Percentiles rank a stretch among this genome's conserved stretches.
phyloP scores from a whole-genome alignment of 1,284 basidiomycete species.

The Boletus sp. region DNA sequence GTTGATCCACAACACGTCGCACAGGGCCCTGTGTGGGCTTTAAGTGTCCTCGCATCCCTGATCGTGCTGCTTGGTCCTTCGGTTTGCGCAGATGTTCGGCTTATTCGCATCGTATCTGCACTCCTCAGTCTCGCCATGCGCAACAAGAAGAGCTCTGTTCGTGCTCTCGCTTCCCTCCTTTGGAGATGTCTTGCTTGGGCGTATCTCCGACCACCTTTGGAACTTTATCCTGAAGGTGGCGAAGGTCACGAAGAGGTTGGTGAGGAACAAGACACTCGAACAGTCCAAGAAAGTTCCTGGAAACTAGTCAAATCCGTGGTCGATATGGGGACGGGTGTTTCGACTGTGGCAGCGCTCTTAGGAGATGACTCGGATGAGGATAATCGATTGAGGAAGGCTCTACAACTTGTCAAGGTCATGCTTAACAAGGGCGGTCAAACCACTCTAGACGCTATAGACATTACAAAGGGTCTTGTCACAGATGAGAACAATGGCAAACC shows the following conservation, averaged over 20 bases:
- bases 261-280: conserved; percentile 26
- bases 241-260: conserved; percentile 37
- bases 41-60: conserved; percentile 58
- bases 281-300: conserved; percentile 44
- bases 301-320: conserved; percentile 49
- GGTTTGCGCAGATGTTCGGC: conserved; percentile 43
- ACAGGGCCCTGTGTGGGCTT: conserved; percentile 71
- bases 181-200: conserved; percentile 66
- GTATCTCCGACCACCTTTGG: conserved; percentile 52
- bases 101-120: conserved; percentile 46
- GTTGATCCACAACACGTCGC: conserved; percentile 54
- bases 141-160: conserved; percentile 57
- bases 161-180: conserved; percentile 52
- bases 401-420: conserved; percentile 53
- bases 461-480: conserved; percentile 47
- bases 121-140: conserved; percentile 53
- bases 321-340: conserved; percentile 59
- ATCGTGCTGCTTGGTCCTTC: conserved; percentile 58
- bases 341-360: conserved; percentile 52
- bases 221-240: conserved; percentile 32
- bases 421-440: conserved; percentile 46
- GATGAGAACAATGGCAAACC: conserved; percentile 27
- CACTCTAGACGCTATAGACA: conserved; percentile 51
- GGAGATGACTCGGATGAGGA: conserved; percentile 39
- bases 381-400: conserved; percentile 38